A percentile compares a stretch with the other conserved stretches of the same genome.
Evolutionary conservation across 352 stramenopile species (phyloP).

Genomic region (Pythium myriotylum): DNA sequence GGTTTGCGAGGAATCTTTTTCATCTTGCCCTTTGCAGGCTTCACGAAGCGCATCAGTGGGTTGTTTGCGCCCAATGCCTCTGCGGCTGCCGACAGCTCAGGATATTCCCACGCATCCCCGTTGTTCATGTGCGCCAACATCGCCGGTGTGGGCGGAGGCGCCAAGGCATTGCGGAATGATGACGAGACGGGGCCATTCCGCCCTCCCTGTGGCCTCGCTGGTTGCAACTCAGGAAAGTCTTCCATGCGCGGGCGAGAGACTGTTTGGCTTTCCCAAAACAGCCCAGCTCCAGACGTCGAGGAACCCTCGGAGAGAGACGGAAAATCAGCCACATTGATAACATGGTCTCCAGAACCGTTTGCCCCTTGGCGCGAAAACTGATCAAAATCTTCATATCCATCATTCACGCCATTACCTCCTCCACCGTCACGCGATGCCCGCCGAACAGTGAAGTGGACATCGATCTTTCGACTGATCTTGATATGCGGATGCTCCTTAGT

Average conservation of each 20-base stretch:
- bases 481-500: conserved; percentile 81
- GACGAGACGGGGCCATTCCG: conserved; percentile 25
- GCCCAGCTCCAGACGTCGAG: conserved; percentile 34
- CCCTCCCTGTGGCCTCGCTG: conserved; percentile 15
- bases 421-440: conserved; percentile 48
- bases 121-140: conserved; percentile 77
- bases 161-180: conserved; percentile 75
- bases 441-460: conserved; percentile 84
- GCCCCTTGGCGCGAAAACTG: conserved; percentile 38
- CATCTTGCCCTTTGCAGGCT: conserved; percentile 72
- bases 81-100: conserved; percentile 59
- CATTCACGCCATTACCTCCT: conserved; percentile 11
- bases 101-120: conserved; percentile 71
- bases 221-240: conserved; percentile 67
- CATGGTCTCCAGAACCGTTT: conserved; percentile 29
- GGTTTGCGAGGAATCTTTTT: conserved; percentile 53
- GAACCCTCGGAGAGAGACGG: conserved; percentile 53
- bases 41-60: conserved; percentile 77
- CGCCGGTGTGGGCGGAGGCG: conserved; percentile 64
- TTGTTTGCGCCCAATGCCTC: conserved; percentile 82
- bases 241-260: conserved; percentile 50
- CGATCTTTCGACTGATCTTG: conserved; percentile 84
- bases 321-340: conserved; percentile 88
- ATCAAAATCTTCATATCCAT: conserved; percentile 56
- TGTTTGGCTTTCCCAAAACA: conserved; percentile 71